Percentiles rank a stretch among this genome's conserved stretches.
Evolutionary conservation across 202 grass and related monocot species (phyloP).

Genomic region (Dendrocalamus latiflorus): DNA sequence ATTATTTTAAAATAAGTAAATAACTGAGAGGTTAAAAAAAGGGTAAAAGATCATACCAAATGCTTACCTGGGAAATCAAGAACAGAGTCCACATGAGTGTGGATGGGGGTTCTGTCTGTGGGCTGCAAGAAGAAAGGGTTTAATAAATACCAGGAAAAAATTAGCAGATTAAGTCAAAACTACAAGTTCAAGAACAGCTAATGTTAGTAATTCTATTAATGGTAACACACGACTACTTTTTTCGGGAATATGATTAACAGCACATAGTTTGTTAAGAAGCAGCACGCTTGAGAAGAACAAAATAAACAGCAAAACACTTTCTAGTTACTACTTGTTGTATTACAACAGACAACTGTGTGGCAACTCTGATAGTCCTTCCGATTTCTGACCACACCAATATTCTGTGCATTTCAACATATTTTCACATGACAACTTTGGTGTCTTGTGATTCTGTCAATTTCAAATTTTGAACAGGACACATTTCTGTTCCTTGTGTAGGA

Average conservation of each 20-base stretch:
- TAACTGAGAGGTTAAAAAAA: background rate
- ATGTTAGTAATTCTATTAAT: background rate
- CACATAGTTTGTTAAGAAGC: background rate
- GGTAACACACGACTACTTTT: background rate
- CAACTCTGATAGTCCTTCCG: background rate
- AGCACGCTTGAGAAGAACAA: background rate
- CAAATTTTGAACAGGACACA: background rate
- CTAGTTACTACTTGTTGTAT: background rate
- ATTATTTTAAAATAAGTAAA: constrained; percentile 14
- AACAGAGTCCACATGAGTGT: constrained; percentile 93
- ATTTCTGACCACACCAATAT: background rate
- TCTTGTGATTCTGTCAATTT: constrained; percentile 1
- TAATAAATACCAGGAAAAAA: background rate
- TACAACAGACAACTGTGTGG: background rate
- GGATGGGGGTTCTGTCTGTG: constrained; percentile 81
- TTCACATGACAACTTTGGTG: background rate
- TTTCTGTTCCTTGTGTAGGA: background rate
- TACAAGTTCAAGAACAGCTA: background rate
- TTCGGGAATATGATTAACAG: background rate
- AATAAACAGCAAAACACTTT: background rate
- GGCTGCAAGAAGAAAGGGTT: constrained; percentile 48
- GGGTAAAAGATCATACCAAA: constrained; percentile 33
- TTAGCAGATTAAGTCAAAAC: constrained; percentile 24
- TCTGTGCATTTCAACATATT: background rate
- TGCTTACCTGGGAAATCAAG: constrained; percentile 89